phyloP scores from a whole-genome alignment of 164 flowering plant species.

The Stephania cephalantha region DNA sequence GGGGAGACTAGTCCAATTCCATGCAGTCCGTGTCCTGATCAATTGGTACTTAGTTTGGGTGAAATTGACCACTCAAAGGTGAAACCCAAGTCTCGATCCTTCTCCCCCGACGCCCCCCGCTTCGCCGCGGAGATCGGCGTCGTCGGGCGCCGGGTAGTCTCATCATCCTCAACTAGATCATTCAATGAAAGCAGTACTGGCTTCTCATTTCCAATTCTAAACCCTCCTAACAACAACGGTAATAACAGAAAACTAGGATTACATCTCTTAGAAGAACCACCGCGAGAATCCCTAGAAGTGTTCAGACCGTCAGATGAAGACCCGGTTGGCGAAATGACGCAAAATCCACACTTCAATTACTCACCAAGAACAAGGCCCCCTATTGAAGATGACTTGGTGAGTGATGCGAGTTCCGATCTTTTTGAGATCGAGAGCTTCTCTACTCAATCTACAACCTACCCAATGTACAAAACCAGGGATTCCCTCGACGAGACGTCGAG shows the following conservation, averaged over 20 bases:
- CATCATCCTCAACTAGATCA: constrained; percentile 14
- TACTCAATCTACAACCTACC: constrained; percentile 36
- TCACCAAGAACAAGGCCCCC: constrained; percentile 31
- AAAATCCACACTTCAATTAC: constrained; percentile 12
- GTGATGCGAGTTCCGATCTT: constrained; percentile 87
- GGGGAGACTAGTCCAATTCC: neutral
- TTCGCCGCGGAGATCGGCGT: constrained; percentile 5
- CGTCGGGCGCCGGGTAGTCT: constrained; percentile 14
- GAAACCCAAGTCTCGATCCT: constrained; percentile 1
- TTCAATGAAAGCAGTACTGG: constrained; percentile 21
- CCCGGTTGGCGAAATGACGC: constrained; percentile 1
- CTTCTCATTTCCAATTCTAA: constrained; percentile 47
- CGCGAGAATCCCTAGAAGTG: constrained; percentile 51
- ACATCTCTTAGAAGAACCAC: constrained; percentile 26
- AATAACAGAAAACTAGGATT: neutral
- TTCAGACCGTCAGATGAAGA: constrained; percentile 28
- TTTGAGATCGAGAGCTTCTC: constrained; percentile 95
- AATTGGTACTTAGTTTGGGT: neutral
- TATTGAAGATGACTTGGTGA: constrained; percentile 49
- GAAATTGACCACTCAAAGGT: constrained; percentile 6
- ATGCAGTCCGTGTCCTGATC: neutral
- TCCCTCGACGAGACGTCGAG: constrained; percentile 43
- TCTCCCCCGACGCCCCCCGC: constrained; percentile 14
- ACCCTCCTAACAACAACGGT: constrained; percentile 9
- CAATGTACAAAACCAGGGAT: constrained; percentile 40